Base-by-base conservation (phyloP, 2,329 filamentous ascomycete genomes). In the Chaetomium olivaceum region DNA sequence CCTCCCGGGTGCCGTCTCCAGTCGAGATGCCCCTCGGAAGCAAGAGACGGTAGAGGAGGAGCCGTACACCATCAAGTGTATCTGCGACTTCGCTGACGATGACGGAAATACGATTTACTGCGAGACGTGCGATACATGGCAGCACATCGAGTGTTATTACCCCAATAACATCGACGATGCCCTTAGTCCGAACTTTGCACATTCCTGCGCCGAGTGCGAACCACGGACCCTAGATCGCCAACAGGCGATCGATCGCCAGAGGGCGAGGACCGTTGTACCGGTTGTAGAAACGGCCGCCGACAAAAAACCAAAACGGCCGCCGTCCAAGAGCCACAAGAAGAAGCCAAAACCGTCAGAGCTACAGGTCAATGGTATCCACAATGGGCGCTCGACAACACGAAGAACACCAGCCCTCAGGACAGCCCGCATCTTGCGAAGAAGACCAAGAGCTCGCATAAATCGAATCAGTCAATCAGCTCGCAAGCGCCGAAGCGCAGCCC, bases 101-200 rank as follows among this genome's bases (percentile, higher is more conserved):
- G 95, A 99, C 82, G 95, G 95, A 79, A 94, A 92, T 79, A 99
- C 95, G 67, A 96, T 99, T 68, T 92, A 93, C 79, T 99, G 95
- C 83, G 95, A 98, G 77, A 87, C 85, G 66, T 99, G 95, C 83
- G 91, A 97, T 76, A 95, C 93, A 58, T 99, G 95, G 95, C 95
- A 99, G 80, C 95, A 99, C 79, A 96, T 97, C 73, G 89, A 93
- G 76, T 99, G 95, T 80, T 98, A 96, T 80, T 98, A 98, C 77
- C 87, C 87, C 25, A 78, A 86, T 69, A 91, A 92, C 72, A 85
- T 87, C 75, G 85, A 88, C 77, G 83, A 91, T 82, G 84, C 91
- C 80, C 79, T 93, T 77, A 78, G 89, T 82, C 83, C 87, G 66
- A 84, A 87, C 73, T 91, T 89, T 73, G 83, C 91, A 64, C 94